Percentiles rank a stretch among this genome's conserved stretches.
Conservation (phyloP, 768 basidiomycete genomes). For the Tulasnella sp. region DNA sequence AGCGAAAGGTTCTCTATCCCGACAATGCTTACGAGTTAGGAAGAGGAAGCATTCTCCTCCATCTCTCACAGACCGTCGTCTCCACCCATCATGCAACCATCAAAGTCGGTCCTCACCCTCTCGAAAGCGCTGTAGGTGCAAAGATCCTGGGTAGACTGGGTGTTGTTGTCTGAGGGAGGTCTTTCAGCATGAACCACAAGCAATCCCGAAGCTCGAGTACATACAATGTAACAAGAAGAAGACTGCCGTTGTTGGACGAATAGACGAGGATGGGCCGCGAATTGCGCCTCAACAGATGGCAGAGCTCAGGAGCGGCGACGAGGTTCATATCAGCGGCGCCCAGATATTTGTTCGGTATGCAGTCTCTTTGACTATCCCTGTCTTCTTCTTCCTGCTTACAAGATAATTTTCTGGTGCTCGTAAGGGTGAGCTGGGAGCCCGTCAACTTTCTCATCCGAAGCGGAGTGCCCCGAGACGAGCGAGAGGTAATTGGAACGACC, state of each 20-base stretch:
- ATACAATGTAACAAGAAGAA: constrained; percentile 2
- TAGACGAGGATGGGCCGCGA: neutral
- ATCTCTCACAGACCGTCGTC: neutral
- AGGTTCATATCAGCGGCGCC: neutral
- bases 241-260: neutral
- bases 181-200: neutral
- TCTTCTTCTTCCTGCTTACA: neutral
- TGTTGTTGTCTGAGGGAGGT: neutral
- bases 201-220: constrained; percentile 4
- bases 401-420: neutral
- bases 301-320: neutral
- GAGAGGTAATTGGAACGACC: neutral
- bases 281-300: neutral
- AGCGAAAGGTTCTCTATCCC: constrained; percentile 9
- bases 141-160: neutral
- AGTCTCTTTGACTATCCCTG: neutral
- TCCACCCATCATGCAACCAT: neutral
- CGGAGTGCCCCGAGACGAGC: constrained; percentile 1
- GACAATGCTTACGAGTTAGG: neutral
- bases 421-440: neutral
- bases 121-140: neutral
- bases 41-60: neutral
- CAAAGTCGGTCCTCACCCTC: neutral
- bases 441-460: constrained; percentile 5
- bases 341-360: neutral